Conservation (phyloP, 768 basidiomycete genomes). For the Cubamyces sp. region DNA sequence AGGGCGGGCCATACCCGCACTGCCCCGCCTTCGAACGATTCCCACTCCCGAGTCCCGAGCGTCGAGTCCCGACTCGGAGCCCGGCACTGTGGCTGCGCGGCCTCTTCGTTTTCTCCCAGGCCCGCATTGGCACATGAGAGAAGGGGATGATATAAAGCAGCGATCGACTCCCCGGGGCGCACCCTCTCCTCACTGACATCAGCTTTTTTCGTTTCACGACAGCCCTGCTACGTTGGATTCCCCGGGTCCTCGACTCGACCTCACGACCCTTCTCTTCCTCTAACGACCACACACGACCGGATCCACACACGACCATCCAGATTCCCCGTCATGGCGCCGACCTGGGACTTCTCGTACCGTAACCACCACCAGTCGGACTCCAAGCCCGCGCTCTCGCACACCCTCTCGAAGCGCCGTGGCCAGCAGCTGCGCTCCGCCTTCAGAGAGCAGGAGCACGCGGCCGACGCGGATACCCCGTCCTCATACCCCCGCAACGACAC, state of each 20-base stretch:
- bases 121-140: not conserved
- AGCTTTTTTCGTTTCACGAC: not conserved
- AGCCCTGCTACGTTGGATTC: not conserved
- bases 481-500: not conserved
- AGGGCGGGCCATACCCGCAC: too few relatives aligned
- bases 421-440: constrained; percentile 4
- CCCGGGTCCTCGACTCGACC: not conserved
- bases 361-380: not conserved
- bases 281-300: not conserved
- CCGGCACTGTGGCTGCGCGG: not conserved
- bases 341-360: constrained; percentile 3
- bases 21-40: too few relatives aligned
- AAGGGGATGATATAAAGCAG: not conserved
- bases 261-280: constrained; percentile 4
- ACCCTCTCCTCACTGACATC: constrained; percentile 7
- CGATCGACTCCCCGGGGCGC: not conserved
- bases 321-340: constrained; percentile 1
- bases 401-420: constrained; percentile 9
- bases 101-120: constrained; percentile 1
- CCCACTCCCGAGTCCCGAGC: too few relatives aligned
- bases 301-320: not conserved
- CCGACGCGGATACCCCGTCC: constrained; percentile 4
- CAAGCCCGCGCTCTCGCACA: constrained; percentile 4
- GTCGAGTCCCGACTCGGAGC: not conserved
- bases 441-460: not conserved